phyloP scores from a whole-genome alignment of 2,329 filamentous ascomycete genomes.

The Cercospora brassicicola region DNA sequence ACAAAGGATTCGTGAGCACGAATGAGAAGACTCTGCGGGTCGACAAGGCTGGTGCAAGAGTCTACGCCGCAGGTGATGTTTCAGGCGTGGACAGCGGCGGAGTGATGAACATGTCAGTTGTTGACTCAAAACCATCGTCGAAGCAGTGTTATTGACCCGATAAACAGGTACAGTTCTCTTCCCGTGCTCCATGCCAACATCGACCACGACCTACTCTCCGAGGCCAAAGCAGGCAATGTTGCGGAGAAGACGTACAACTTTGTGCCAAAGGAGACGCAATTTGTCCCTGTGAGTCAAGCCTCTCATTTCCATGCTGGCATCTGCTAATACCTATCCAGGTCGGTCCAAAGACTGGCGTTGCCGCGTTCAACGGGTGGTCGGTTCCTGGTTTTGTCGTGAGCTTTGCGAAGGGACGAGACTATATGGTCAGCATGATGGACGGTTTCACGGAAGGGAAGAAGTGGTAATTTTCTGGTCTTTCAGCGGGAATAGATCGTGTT shows the following conservation, averaged over 20 bases:
- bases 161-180: conserved; percentile 34
- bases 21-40: conserved; percentile 50
- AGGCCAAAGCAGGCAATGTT: conserved; percentile 29
- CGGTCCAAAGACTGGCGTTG: conserved; percentile 40
- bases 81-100: conserved; percentile 46
- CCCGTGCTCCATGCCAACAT: conserved; percentile 49
- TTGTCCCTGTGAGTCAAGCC: conserved; percentile 25
- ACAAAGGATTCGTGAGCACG: conserved; percentile 51
- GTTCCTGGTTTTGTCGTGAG: conserved; percentile 40
- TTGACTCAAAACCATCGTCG: background rate
- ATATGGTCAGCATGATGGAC: conserved; percentile 35
- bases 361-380: conserved; percentile 37
- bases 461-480: conserved; percentile 7
- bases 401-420: conserved; percentile 42
- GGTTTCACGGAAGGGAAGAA: conserved; percentile 35
- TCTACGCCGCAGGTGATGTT: conserved; percentile 54
- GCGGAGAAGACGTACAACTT: conserved; percentile 34
- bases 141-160: background rate
- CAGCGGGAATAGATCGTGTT: background rate
- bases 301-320: background rate
- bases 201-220: conserved; percentile 47
- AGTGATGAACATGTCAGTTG: conserved; percentile 41
- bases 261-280: conserved; percentile 37
- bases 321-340: conserved; percentile 25
- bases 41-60: conserved; percentile 46